Percentiles rank a stretch among this genome's conserved stretches.
phyloP scores from a whole-genome alignment of 1,139 yeast species.

The Geotrichum phurueaensis region DNA sequence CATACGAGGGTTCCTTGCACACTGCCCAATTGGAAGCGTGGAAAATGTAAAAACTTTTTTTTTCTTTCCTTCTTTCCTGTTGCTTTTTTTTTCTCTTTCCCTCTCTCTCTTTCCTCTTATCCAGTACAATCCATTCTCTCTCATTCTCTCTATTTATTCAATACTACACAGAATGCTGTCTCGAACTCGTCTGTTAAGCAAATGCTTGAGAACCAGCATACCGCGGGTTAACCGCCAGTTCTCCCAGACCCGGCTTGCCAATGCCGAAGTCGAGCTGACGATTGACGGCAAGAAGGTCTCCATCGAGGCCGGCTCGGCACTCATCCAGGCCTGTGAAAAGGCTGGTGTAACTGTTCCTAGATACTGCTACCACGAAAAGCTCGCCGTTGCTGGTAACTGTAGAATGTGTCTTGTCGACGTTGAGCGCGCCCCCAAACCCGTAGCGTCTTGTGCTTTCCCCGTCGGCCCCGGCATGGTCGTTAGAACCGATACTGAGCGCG shows the following conservation, averaged over 20 bases:
- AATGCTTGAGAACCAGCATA: constrained; percentile 13
- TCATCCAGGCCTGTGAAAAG: constrained; percentile 86
- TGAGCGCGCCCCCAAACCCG: constrained; percentile 83
- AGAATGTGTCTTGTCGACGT: constrained; percentile 92
- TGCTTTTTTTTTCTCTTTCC: background rate
- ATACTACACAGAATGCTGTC: constrained; percentile 18
- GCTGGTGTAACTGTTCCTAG: constrained; percentile 87
- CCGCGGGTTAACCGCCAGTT: constrained; percentile 25
- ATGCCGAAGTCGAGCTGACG: constrained; percentile 64
- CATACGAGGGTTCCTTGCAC: background rate
- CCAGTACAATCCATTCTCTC: background rate
- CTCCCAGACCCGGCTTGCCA: constrained; percentile 26
- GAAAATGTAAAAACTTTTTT: constrained; percentile 8
- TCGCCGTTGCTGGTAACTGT: constrained; percentile 92
- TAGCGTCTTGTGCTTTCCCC: constrained; percentile 89
- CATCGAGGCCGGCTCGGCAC: constrained; percentile 81
- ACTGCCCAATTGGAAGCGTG: constrained; percentile 6
- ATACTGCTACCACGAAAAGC: constrained; percentile 85
- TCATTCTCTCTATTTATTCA: background rate
- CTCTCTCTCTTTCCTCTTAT: background rate
- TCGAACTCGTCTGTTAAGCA: constrained; percentile 16
- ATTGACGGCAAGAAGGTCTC: constrained; percentile 72
- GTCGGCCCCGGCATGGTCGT: constrained; percentile 87
- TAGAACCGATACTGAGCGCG: constrained; percentile 71
- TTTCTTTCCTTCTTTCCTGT: background rate